phyloP scores from a whole-genome alignment of 2,329 filamentous ascomycete genomes.

The Sclerotinia minor region DNA sequence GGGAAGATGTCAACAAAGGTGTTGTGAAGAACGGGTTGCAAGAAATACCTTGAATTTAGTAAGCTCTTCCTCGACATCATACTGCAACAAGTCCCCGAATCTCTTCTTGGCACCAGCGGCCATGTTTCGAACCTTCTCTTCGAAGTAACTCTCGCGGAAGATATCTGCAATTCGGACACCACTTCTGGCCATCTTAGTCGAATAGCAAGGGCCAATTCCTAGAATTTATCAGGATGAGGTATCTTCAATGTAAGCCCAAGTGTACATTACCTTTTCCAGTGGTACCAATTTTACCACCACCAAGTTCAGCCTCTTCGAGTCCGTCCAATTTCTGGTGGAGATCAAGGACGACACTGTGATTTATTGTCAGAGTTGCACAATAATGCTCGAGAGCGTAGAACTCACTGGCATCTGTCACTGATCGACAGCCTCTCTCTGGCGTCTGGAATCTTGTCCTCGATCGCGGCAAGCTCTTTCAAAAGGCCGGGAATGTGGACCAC shows the following conservation, averaged over 20 bases:
- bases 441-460: slow-evolving; percentile 58
- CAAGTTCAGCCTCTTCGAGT: slow-evolving; percentile 59
- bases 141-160: slow-evolving; percentile 66
- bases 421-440: slow-evolving; percentile 62
- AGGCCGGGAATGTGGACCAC: slow-evolving; percentile 67
- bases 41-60: slow-evolving; percentile 50
- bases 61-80: slow-evolving; percentile 71
- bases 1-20: slow-evolving; percentile 4
- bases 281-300: slow-evolving; percentile 47
- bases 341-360: slow-evolving; percentile 62
- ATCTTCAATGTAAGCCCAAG: slow-evolving; percentile 28
- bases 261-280: slow-evolving; percentile 41
- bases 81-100: slow-evolving; percentile 64
- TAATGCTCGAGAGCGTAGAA: not conserved
- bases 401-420: slow-evolving; percentile 47
- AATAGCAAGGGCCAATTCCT: slow-evolving; percentile 58
- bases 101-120: slow-evolving; percentile 65
- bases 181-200: slow-evolving; percentile 62
- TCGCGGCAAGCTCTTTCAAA: slow-evolving; percentile 62
- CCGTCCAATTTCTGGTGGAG: slow-evolving; percentile 69
- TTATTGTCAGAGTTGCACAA: slow-evolving; percentile 40
- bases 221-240: not conserved
- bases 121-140: slow-evolving; percentile 62
- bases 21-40: slow-evolving; percentile 29
- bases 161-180: slow-evolving; percentile 68